phyloP scores from a whole-genome alignment of 805 yeast species.

The Starmerella etchellsii region DNA sequence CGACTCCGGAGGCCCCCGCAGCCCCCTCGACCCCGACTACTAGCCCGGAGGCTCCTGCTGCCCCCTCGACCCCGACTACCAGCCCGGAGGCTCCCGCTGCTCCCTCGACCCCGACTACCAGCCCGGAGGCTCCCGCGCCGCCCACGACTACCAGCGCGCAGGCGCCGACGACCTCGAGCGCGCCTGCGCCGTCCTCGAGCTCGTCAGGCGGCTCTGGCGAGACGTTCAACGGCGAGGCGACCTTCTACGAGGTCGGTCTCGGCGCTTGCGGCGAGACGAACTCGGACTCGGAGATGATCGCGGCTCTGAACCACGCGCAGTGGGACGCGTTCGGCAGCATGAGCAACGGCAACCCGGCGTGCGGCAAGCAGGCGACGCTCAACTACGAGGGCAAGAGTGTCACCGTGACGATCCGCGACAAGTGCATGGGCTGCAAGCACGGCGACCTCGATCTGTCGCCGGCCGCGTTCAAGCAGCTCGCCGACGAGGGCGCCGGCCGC shows the following conservation, averaged over 20 bases:
- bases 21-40: conserved; percentile 11
- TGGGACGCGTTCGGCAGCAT: conserved; percentile 28
- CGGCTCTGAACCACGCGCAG: conserved; percentile 38
- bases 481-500: conserved; percentile 41
- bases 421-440: conserved; percentile 42
- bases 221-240: conserved; percentile 27
- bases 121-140: neutral
- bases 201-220: conserved; percentile 18
- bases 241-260: conserved; percentile 29
- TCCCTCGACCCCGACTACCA: neutral
- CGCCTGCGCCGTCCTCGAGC: conserved; percentile 11
- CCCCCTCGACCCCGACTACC: conserved; percentile 1
- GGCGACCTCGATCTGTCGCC: conserved; percentile 50
- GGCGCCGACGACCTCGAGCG: conserved; percentile 7
- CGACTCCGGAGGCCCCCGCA: conserved; percentile 10
- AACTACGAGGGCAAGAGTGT: conserved; percentile 39
- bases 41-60: conserved; percentile 7
- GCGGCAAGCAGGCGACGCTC: conserved; percentile 42
- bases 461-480: conserved; percentile 41
- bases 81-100: conserved; percentile 2
- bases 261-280: conserved; percentile 46
- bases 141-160: conserved; percentile 10
- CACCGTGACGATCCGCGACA: conserved; percentile 44
- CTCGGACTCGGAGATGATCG: conserved; percentile 38
- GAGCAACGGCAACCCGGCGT: conserved; percentile 36